phyloP scores from a whole-genome alignment of 176 grass and related monocot species.

The Phyllostachys edulis region DNA sequence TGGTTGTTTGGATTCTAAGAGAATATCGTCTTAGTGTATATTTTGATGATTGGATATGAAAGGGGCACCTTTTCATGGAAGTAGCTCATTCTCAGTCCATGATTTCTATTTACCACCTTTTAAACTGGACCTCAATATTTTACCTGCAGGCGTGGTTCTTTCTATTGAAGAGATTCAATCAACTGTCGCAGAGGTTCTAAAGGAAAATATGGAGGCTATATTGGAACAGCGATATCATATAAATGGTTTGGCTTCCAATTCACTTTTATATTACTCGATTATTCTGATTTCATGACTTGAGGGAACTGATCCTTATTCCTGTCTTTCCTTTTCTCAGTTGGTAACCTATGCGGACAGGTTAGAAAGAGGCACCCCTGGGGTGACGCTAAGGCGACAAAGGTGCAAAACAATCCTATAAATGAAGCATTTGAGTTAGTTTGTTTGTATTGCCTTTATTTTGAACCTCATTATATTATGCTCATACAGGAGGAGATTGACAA shows the following conservation, averaged over 20 bases:
- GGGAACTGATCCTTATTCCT: constrained; percentile 27
- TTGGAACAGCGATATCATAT: constrained; percentile 90
- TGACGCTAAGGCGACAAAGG: constrained; percentile 93
- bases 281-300: neutral
- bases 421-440: neutral
- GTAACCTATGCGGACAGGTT: constrained; percentile 81
- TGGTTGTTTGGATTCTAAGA: constrained; percentile 13
- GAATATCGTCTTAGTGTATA: neutral
- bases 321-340: constrained; percentile 50
- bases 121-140: constrained; percentile 20
- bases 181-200: constrained; percentile 57
- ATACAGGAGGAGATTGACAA: constrained; percentile 84
- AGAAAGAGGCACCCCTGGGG: constrained; percentile 88
- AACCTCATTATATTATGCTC: constrained; percentile 18
- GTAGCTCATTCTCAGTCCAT: constrained; percentile 9
- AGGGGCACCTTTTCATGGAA: neutral
- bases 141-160: constrained; percentile 73
- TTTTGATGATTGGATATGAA: constrained; percentile 3
- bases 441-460: constrained; percentile 23
- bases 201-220: constrained; percentile 88
- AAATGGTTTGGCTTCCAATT: constrained; percentile 60
- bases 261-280: neutral
- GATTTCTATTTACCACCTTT: constrained; percentile 6
- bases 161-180: constrained; percentile 85
- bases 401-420: constrained; percentile 30